These are phyloP conservation scores for Exophiala viscosa DNA, from an alignment of 2,329 filamentous ascomycete genomes.

Conservation along the genomic window DNA sequence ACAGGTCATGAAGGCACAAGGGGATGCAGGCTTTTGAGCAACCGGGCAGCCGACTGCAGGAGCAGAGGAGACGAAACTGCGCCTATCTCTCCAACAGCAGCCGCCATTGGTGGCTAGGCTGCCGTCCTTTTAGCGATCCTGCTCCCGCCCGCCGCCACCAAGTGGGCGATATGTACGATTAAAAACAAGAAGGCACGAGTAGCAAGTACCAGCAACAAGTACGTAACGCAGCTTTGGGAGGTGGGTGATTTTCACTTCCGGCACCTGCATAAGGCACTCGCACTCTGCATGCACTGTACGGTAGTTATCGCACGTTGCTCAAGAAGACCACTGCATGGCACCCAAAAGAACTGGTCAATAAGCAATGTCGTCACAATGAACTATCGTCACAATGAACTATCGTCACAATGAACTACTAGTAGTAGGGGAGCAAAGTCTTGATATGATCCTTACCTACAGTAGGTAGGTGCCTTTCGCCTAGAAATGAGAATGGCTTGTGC, in stretches of 20 bases:
- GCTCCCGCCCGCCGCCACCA: conserved; percentile 1
- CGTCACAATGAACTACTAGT: background rate
- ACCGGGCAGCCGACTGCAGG: too few relatives aligned
- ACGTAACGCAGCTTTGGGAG: background rate
- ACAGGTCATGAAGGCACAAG: too few relatives aligned
- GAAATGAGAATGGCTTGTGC: too few relatives aligned
- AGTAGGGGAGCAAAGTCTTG: too few relatives aligned
- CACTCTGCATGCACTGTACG: background rate
- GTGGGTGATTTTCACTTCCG: background rate
- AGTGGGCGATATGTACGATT: background rate
- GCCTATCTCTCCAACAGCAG: background rate
- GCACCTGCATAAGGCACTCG: background rate
- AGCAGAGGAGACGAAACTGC: too few relatives aligned
- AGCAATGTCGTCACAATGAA: background rate
- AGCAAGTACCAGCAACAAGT: too few relatives aligned
- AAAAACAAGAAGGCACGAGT: too few relatives aligned
- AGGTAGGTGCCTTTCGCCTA: too few relatives aligned
- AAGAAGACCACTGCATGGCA: background rate
- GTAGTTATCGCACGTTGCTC: background rate
- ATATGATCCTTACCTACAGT: too few relatives aligned
- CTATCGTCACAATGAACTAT: background rate
- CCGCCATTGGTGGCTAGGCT: background rate
- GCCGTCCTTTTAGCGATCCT: background rate
- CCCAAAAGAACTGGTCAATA: background rate
- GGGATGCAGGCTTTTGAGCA: background rate